phyloP scores from a whole-genome alignment of 2,329 filamentous ascomycete species.

The Stagonosporopsis tanaceti region DNA sequence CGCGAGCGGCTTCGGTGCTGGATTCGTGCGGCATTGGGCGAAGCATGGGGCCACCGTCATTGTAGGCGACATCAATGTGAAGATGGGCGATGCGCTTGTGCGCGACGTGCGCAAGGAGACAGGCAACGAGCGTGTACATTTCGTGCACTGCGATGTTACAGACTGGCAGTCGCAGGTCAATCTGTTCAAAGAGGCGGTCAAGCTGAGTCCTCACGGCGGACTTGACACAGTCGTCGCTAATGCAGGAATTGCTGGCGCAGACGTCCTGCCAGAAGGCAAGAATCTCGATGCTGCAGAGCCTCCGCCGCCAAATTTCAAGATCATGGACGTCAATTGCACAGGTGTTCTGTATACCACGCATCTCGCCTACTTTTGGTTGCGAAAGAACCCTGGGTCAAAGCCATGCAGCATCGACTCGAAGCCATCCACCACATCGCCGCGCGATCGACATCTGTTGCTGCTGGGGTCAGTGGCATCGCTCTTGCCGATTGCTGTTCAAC shows the following conservation, averaged over 20 bases:
- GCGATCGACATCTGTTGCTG: constrained; percentile 69
- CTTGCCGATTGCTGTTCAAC: constrained; percentile 50
- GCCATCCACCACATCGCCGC: constrained; percentile 34
- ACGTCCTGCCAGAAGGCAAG: constrained; percentile 58
- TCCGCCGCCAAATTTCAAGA: constrained; percentile 60
- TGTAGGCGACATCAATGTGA: constrained; percentile 68
- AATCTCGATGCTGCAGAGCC: constrained; percentile 57
- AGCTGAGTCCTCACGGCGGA: constrained; percentile 61
- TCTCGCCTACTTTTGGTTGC: constrained; percentile 68
- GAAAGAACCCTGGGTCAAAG: constrained; percentile 57
- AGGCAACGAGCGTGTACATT: constrained; percentile 59
- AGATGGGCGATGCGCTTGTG: constrained; percentile 63
- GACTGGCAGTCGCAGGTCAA: constrained; percentile 70
- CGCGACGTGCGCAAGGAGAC: constrained; percentile 58
- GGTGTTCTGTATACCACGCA: constrained; percentile 72
- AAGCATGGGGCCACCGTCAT: constrained; percentile 63
- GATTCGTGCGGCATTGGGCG: constrained; percentile 50
- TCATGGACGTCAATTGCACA: constrained; percentile 68
- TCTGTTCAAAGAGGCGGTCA: constrained; percentile 67
- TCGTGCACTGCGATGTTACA: constrained; percentile 70
- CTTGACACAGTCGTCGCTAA: constrained; percentile 73
- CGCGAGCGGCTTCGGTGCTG: constrained; percentile 51
- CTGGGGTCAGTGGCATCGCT: constrained; percentile 69
- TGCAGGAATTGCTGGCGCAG: constrained; percentile 65
- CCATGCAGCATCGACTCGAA: constrained; percentile 42